These are phyloP conservation scores for Fusarium mundagurra DNA, from an alignment of 2,329 filamentous ascomycete genomes.

Conservation along the genomic window DNA sequence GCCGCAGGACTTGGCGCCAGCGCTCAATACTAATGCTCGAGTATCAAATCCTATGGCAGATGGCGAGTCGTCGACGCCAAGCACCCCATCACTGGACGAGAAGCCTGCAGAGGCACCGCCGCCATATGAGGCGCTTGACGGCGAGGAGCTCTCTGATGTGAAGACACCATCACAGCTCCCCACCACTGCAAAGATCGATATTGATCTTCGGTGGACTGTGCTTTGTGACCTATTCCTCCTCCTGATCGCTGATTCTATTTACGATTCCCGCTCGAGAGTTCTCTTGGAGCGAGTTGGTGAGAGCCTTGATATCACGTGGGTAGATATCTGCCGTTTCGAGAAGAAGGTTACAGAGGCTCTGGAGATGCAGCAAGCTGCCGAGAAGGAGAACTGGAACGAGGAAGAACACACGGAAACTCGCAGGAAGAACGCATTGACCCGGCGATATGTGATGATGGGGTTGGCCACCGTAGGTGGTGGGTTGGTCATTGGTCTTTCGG, in stretches of 20 bases:
- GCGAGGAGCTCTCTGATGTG: constrained; percentile 80
- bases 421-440: constrained; percentile 82
- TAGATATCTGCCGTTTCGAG: constrained; percentile 96
- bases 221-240: constrained; percentile 95
- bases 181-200: constrained; percentile 85
- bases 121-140: constrained; percentile 70
- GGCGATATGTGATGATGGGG: constrained; percentile 93
- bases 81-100: constrained; percentile 52
- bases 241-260: constrained; percentile 94
- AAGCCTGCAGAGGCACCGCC: constrained; percentile 62
- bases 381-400: constrained; percentile 98
- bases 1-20: constrained; percentile 82
- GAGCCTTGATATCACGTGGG: constrained; percentile 83
- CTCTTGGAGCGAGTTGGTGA: constrained; percentile 85
- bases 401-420: constrained; percentile 90
- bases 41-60: constrained; percentile 92
- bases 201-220: constrained; percentile 96
- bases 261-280: constrained; percentile 87
- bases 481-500: constrained; percentile 93
- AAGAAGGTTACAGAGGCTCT: constrained; percentile 96
- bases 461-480: constrained; percentile 95
- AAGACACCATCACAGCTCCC: constrained; percentile 85
- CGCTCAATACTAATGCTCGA: constrained; percentile 89
- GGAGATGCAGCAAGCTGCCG: constrained; percentile 95
- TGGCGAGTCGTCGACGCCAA: constrained; percentile 29